phyloP scores from a whole-genome alignment of 331 rosid genomes.

The Prunus yedoensis region DNA sequence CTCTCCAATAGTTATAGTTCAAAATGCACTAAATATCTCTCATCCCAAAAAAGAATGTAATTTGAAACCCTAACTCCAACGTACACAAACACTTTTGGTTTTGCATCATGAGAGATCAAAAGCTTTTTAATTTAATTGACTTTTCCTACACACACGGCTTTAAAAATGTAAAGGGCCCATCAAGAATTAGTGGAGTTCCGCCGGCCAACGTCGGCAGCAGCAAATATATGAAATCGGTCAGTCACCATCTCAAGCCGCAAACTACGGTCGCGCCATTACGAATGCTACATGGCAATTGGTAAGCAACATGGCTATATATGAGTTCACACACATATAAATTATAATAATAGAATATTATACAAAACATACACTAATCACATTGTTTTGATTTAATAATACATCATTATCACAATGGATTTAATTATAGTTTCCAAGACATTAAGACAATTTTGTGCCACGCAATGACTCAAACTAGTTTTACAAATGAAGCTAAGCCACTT shows the following conservation, averaged over 20 bases:
- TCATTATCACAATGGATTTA: slow-evolving; percentile 12
- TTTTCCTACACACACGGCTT: slow-evolving; percentile 34
- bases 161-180: slow-evolving; percentile 8
- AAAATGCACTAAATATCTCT: too few relatives aligned
- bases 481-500: slow-evolving; percentile 46
- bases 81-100: slow-evolving; percentile 9
- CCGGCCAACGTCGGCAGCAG: slow-evolving; percentile 39
- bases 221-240: background rate
- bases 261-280: slow-evolving; percentile 48
- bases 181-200: slow-evolving; percentile 23
- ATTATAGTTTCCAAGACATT: slow-evolving; percentile 5
- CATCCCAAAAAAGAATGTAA: background rate
- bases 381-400: slow-evolving; percentile 5
- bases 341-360: background rate
- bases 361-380: background rate
- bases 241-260: slow-evolving; percentile 41
- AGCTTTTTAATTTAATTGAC: background rate
- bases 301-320: slow-evolving; percentile 17
- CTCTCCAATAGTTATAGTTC: too few relatives aligned
- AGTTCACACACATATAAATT: slow-evolving; percentile 28
- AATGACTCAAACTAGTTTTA: slow-evolving; percentile 23
- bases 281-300: slow-evolving; percentile 14
- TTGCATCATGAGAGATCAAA: too few relatives aligned
- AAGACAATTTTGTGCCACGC: slow-evolving; percentile 15
- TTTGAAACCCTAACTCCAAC: slow-evolving; percentile 18